These are phyloP conservation scores for Tephrocybe sp. DNA, from an alignment of 768 basidiomycete genomes.

Conservation along the genomic window DNA sequence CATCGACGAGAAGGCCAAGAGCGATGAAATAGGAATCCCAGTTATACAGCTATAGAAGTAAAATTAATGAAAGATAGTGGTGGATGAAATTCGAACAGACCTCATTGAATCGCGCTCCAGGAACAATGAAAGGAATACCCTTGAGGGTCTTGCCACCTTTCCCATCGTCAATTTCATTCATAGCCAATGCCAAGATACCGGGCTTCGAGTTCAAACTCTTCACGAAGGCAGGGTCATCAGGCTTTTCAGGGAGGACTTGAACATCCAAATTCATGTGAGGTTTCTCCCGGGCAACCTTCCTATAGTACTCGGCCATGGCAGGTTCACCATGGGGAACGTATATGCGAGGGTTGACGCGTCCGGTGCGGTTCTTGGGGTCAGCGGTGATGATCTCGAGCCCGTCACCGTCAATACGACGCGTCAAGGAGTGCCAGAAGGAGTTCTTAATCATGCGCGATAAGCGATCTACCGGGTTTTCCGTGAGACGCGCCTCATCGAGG, in stretches of 20 bases:
- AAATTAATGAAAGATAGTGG: slow-evolving; percentile 4
- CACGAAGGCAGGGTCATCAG: slow-evolving; percentile 86
- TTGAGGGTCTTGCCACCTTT: slow-evolving; percentile 81
- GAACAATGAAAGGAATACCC: slow-evolving; percentile 96
- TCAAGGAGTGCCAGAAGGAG: slow-evolving; percentile 98
- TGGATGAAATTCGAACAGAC: slow-evolving; percentile 38
- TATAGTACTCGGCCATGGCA: slow-evolving; percentile 94
- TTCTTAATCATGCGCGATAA: slow-evolving; percentile 96
- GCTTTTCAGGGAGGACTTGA: slow-evolving; percentile 81
- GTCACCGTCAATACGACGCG: slow-evolving; percentile 94
- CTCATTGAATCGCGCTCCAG: slow-evolving; percentile 93
- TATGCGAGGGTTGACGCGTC: slow-evolving; percentile 86
- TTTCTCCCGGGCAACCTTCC: slow-evolving; percentile 85
- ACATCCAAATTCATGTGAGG: slow-evolving; percentile 95
- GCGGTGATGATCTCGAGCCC: slow-evolving; percentile 97
- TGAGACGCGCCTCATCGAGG: slow-evolving; percentile 96
- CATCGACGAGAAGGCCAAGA: slow-evolving; percentile 92
- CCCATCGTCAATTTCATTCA: slow-evolving; percentile 86
- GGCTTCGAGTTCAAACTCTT: slow-evolving; percentile 94
- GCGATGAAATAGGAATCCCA: slow-evolving; percentile 97
- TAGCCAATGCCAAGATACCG: slow-evolving; percentile 91
- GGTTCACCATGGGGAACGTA: slow-evolving; percentile 95
- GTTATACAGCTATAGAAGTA: slow-evolving; percentile 72
- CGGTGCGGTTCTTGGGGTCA: slow-evolving; percentile 96
- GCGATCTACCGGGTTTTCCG: slow-evolving; percentile 96